A percentile compares a stretch with the other conserved stretches of the same genome.
Conservation (phyloP, 352 stramenopile genomes). For the Thalassiosira exigua region DNA sequence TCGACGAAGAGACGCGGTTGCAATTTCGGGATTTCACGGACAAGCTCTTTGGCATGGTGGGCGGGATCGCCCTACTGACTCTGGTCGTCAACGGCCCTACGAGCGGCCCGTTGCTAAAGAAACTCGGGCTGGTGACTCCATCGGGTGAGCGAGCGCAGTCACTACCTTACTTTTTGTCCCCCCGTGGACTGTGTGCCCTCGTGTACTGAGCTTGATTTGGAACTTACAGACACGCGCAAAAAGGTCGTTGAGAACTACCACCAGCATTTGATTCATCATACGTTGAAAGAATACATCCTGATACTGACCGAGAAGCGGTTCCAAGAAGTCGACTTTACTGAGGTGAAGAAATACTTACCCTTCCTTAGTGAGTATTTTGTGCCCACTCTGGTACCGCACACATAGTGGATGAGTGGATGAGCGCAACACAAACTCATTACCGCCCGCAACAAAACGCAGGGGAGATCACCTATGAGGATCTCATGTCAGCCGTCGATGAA, state of each 20-base stretch:
- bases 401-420: too few relatives aligned
- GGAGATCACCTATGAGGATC: slow-evolving; percentile 22
- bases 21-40: slow-evolving; percentile 40
- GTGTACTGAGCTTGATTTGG: too few relatives aligned
- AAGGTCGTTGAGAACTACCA: slow-evolving; percentile 66
- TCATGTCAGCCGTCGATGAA: slow-evolving; percentile 35
- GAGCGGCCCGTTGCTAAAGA: slow-evolving; percentile 63
- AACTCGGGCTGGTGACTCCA: slow-evolving; percentile 23
- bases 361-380: slow-evolving; percentile 37
- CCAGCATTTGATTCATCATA: slow-evolving; percentile 31
- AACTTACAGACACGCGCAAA: slow-evolving; percentile 49
- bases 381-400: not conserved
- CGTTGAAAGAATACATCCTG: slow-evolving; percentile 47
- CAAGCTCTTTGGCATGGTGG: slow-evolving; percentile 69
- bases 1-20: slow-evolving; percentile 18
- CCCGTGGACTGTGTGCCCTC: too few relatives aligned
- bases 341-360: slow-evolving; percentile 70
- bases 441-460: too few relatives aligned
- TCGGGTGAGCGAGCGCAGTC: too few relatives aligned
- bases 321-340: slow-evolving; percentile 55
- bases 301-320: slow-evolving; percentile 63
- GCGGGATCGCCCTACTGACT: slow-evolving; percentile 79
- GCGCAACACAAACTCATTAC: too few relatives aligned
- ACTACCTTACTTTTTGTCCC: too few relatives aligned
- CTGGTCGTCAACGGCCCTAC: slow-evolving; percentile 54